Evolutionary conservation across 1,284 basidiomycete species (phyloP), one percentile per base, ranked within the genome.

Genomic region (Chalciporus piperatoides): DNA sequence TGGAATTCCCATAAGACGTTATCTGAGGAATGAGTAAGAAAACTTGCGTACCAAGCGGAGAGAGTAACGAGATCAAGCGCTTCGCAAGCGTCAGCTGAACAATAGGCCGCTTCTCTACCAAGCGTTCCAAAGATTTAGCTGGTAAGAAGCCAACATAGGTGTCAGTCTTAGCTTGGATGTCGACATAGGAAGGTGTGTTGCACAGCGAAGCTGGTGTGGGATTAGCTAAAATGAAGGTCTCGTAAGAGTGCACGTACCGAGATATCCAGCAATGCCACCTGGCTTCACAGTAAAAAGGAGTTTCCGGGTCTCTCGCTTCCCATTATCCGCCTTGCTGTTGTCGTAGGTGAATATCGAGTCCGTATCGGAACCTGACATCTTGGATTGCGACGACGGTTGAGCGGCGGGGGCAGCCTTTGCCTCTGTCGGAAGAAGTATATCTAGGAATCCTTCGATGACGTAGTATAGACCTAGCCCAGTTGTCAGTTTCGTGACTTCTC

Each of bases 251-350:
- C 1, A 60, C 75, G 54, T 56, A 88, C 87, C 82, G n/a, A 99
- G 78, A 68, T 99, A 99, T 4, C 97, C 97, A 2, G 96, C 96
- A 48, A 99, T 96, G 0, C 97, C 96, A 49, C 96, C 96, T n/a
- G 93, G 88, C 61, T 96, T 97, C 21, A 97, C 90, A 1, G 90
- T 96, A 68, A 96, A 99, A 25, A 99, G 75, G 17, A 87, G 78
- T 62, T 90, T 89, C 49, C 76, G 67, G 6, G 54, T 54, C 32
- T 67, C 63, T 15, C 56, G 59, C 25, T 36, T 59, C 48, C 48
- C 24, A 10, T 23, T 40, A 28, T 60, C 60, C 40, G 54, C 43
- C 44, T 46, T 53, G 23, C 41, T 40, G 28, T 56, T 54, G 23
- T 61, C 54, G 33, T 49, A 48, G 17, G 55, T 49, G n/a, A 59